A percentile compares a stretch with the other conserved stretches of the same genome.
These are phyloP conservation scores for Larix sibirica DNA, from an alignment of 83 land plant species.

Conservation along the genomic window DNA sequence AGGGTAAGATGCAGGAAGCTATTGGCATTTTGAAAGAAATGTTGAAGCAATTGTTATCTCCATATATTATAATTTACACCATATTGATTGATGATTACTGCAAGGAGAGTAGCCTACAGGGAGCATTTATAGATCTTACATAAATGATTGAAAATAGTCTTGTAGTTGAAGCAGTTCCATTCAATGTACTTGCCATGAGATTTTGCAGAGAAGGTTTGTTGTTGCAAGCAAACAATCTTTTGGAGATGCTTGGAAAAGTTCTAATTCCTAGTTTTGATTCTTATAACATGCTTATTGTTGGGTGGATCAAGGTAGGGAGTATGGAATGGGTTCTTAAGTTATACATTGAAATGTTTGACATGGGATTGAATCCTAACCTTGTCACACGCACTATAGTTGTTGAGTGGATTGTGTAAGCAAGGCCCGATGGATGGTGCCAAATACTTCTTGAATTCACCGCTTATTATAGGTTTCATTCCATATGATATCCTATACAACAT, in stretches of 20 bases:
- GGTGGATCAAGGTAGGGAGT: conserved; percentile 2
- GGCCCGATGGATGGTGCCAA: background rate
- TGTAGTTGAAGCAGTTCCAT: background rate
- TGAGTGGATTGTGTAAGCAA: background rate
- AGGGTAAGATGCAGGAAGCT: conserved; percentile 22
- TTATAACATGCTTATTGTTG: background rate
- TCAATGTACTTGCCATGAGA: background rate
- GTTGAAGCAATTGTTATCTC: conserved; percentile 11
- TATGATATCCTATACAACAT: background rate
- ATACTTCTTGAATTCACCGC: background rate
- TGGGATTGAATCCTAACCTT: background rate
- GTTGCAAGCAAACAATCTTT: background rate
- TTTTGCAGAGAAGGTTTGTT: background rate
- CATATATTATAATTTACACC: conserved; percentile 22
- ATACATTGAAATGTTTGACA: background rate
- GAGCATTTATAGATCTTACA: background rate
- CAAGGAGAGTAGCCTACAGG: background rate
- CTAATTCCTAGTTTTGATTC: background rate
- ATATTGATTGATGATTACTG: conserved; percentile 20
- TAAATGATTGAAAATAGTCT: background rate
- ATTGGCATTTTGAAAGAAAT: conserved; percentile 20
- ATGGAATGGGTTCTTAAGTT: background rate
- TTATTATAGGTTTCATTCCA: background rate
- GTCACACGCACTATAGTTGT: background rate
- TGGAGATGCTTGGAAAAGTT: background rate